phyloP scores from a whole-genome alignment of 805 yeast species.

The Metschnikowia corniflorae region DNA sequence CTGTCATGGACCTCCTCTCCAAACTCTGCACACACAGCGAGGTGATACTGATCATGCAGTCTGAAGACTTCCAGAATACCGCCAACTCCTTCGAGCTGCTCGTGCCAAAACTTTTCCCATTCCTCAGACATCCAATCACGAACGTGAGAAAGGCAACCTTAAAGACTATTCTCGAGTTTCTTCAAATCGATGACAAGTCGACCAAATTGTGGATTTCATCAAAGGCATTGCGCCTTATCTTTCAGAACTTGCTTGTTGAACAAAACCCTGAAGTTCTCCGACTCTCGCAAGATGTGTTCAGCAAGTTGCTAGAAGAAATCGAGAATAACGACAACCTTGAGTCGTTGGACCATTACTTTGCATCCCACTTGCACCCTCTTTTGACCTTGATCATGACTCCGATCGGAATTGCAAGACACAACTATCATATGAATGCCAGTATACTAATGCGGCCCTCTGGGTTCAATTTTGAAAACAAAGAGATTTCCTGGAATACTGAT shows the following conservation, averaged over 20 bases:
- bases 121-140: constrained; percentile 87
- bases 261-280: constrained; percentile 72
- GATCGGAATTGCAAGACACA: constrained; percentile 86
- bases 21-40: constrained; percentile 78
- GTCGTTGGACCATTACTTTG: constrained; percentile 51
- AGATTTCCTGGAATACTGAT: constrained; percentile 11
- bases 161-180: constrained; percentile 73
- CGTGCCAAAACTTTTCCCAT: constrained; percentile 91
- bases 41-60: constrained; percentile 69
- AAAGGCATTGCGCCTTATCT: constrained; percentile 66
- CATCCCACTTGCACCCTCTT: constrained; percentile 55
- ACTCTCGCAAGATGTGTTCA: constrained; percentile 61
- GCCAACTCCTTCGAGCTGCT: constrained; percentile 62
- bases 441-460: constrained; percentile 81
- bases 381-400: constrained; percentile 82
- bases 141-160: constrained; percentile 88
- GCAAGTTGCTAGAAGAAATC: constrained; percentile 49
- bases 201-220: constrained; percentile 75
- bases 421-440: constrained; percentile 76
- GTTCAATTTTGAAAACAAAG: constrained; percentile 20
- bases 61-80: constrained; percentile 49
- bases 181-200: constrained; percentile 50
- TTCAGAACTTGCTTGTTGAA: constrained; percentile 85
- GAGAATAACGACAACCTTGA: constrained; percentile 19
- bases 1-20: constrained; percentile 91